phyloP scores from a whole-genome alignment of 1,139 yeast genomes.

The Yamadazyma songkhlaensis region DNA sequence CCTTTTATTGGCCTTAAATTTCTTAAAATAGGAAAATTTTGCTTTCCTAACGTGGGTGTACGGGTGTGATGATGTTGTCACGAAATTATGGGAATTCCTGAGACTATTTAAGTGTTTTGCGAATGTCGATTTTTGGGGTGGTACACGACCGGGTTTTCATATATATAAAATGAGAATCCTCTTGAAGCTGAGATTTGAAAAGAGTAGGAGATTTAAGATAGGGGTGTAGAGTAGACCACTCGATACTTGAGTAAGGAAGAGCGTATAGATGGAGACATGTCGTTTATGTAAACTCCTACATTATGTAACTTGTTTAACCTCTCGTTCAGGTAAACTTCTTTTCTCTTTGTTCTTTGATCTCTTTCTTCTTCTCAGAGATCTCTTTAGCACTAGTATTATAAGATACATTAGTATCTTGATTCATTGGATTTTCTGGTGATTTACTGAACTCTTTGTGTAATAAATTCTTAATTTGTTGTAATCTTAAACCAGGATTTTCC shows the following conservation, averaged over 20 bases:
- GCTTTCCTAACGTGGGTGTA: neutral
- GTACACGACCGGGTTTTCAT: constrained; percentile 6
- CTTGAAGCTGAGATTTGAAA: neutral
- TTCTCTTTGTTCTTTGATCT: constrained; percentile 50
- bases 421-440: constrained; percentile 81
- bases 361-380: constrained; percentile 46
- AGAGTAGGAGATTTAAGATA: too few species aligned
- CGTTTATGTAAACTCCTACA: too few species aligned
- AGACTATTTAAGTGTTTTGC: constrained; percentile 5
- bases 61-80: constrained; percentile 1
- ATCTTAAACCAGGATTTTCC: constrained; percentile 78
- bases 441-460: constrained; percentile 80
- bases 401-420: constrained; percentile 62
- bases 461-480: constrained; percentile 74
- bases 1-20: neutral
- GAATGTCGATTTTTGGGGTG: neutral
- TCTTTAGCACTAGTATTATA: constrained; percentile 66
- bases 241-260: too few species aligned
- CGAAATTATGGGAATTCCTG: constrained; percentile 1
- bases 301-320: too few species aligned
- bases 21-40: neutral
- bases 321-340: constrained; percentile 26
- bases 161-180: constrained; percentile 8
- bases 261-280: too few species aligned
- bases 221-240: too few species aligned